A percentile compares a stretch with the other conserved stretches of the same genome.
Evolutionary conservation across 2,329 filamentous ascomycete species (phyloP).

Genomic region (Raffaelea arxii): DNA sequence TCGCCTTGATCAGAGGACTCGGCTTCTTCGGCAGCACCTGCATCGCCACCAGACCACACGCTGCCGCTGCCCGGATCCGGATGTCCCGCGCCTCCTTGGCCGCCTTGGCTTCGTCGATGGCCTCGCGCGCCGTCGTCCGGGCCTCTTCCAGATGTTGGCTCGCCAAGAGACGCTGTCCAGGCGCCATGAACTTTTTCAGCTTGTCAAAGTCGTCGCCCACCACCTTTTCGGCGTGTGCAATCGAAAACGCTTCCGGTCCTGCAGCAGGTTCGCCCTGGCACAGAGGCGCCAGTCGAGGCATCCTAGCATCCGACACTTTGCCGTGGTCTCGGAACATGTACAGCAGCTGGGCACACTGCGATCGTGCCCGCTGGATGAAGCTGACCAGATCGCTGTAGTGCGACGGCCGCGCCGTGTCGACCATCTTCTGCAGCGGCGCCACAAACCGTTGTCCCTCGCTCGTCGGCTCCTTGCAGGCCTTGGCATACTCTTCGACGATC

Average conservation of each 20-base stretch:
- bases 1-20: slow-evolving; percentile 81
- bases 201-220: slow-evolving; percentile 77
- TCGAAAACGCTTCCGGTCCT: slow-evolving; percentile 84
- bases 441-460: slow-evolving; percentile 49
- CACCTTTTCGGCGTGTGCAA: slow-evolving; percentile 80
- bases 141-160: slow-evolving; percentile 71
- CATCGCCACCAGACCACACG: slow-evolving; percentile 82
- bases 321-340: slow-evolving; percentile 88
- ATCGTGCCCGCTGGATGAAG: slow-evolving; percentile 79
- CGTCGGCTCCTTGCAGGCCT: slow-evolving; percentile 35
- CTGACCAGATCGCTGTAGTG: slow-evolving; percentile 87
- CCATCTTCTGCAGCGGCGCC: slow-evolving; percentile 59
- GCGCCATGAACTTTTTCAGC: slow-evolving; percentile 79
- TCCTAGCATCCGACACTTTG: slow-evolving; percentile 62
- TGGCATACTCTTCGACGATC: slow-evolving; percentile 82
- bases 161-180: slow-evolving; percentile 78
- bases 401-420: slow-evolving; percentile 70
- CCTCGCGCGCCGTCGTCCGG: slow-evolving; percentile 55
- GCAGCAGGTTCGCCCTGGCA: slow-evolving; percentile 91
- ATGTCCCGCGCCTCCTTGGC: slow-evolving; percentile 77
- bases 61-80: slow-evolving; percentile 76
- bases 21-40: slow-evolving; percentile 86
- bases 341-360: slow-evolving; percentile 82
- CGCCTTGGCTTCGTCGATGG: slow-evolving; percentile 69
- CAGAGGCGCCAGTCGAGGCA: slow-evolving; percentile 77